Evolutionary conservation across 1,139 yeast species (phyloP), one percentile per base, ranked within the genome.

Genomic region (Yamadazyma kanchanaburiensis): DNA sequence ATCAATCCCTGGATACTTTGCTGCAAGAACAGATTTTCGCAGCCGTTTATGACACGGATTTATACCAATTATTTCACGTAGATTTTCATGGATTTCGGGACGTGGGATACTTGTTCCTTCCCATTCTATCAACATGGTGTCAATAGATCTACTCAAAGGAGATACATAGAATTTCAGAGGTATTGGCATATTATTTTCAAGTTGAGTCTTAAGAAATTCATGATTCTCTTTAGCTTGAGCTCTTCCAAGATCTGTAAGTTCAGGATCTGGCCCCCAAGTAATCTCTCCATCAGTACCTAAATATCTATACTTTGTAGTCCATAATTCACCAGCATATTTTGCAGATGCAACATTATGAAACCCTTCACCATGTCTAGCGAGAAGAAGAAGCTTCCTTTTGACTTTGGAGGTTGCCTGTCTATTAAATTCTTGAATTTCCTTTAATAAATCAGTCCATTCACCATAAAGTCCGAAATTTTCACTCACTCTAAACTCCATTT

Each of bases 301-400:
- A 36, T 60, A 63, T 14, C 82, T 63, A 81, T 83, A 81, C 39
- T 77, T 69, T 1, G 49, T 52, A 43, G 72, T 66, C 89, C 89
- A 82, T 14, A 54, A 72, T 10, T 64, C 55, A 22, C 64, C 53
- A 8, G 85, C 79, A 48, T 78, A 80, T 38, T 70, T 69, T 16
- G 58, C 60, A 27, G 74, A 72, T 2, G 80, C 85, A 14, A 70
- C 58, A 43, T 84, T 84, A 48, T 83, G 91, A 54, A 64, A 75
- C 0, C 94, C 94, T 53, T 83, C 84, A 6, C 94, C 94, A 46
- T 84, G 94, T 36, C 94, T 64, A 2, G 85, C 88, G 30, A 80
- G 58, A 31, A 77, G 68, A 5, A 82, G 40, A 24, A 82, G 49
- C 49, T 80, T 18, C 20, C 20, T 18, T 18, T 18, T 81, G 51